phyloP scores from a whole-genome alignment of 2,329 filamentous ascomycete genomes.

The Chrysoporthe austroafricana region DNA sequence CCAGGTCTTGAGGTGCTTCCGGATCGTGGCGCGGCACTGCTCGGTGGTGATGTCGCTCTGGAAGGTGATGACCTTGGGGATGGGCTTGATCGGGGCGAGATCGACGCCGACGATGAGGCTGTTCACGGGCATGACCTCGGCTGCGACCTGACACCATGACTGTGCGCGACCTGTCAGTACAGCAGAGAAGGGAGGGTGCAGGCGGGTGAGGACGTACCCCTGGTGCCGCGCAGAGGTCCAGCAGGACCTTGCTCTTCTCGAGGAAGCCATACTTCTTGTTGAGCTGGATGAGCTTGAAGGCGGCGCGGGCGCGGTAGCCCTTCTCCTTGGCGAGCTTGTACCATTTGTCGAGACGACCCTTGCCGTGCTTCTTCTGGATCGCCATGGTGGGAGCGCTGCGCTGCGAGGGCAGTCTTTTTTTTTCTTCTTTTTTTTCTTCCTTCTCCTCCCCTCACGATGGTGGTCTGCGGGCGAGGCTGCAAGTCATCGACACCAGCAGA shows the following conservation, averaged over 20 bases:
- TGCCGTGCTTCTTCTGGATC: conserved; percentile 98
- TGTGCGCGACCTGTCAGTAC: conserved; percentile 37
- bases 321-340: conserved; percentile 99
- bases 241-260: conserved; percentile 91
- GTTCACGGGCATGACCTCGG: conserved; percentile 89
- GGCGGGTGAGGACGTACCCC: conserved; percentile 64
- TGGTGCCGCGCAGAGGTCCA: conserved; percentile 97
- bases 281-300: conserved; percentile 96
- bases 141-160: conserved; percentile 96
- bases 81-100: conserved; percentile 92
- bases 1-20: conserved; percentile 90
- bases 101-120: conserved; percentile 95
- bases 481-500: no score
- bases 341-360: conserved; percentile 98
- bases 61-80: conserved; percentile 91
- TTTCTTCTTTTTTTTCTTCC: not conserved
- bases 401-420: not conserved
- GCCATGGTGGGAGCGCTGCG: conserved; percentile 64
- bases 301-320: conserved; percentile 91
- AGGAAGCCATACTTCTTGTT: conserved; percentile 99
- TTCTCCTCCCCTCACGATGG: not conserved
- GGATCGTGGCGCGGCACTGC: conserved; percentile 88
- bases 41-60: conserved; percentile 98
- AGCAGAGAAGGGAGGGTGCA: not conserved
- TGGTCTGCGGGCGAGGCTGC: not conserved